phyloP scores from a whole-genome alignment of 441 rosid species.

The Breynia disticha region DNA sequence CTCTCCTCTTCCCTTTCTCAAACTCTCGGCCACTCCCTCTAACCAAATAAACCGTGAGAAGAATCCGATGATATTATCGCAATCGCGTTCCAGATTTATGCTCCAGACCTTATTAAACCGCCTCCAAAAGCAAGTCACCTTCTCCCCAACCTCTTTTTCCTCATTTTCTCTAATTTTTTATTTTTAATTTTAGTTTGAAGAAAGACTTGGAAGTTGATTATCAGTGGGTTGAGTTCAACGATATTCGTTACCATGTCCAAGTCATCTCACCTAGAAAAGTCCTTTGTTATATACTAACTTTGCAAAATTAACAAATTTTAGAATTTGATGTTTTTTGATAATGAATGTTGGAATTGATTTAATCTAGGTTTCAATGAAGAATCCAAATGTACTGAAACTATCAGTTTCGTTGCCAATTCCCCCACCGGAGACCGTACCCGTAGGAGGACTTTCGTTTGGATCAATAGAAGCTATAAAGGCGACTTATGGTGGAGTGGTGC shows the following conservation, averaged over 20 bases:
- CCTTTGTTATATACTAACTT: too few relatives aligned
- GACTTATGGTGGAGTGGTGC: conserved; percentile 59
- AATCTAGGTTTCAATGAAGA: conserved; percentile 76
- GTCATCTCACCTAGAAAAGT: too few relatives aligned
- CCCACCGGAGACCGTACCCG: conserved; percentile 64
- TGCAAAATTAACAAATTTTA: too few relatives aligned
- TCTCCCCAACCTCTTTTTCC: background rate
- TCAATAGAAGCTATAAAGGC: conserved; percentile 89
- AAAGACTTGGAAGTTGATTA: conserved; percentile 79
- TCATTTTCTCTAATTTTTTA: background rate
- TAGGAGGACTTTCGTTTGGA: conserved; percentile 81
- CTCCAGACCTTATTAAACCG: conserved; percentile 71
- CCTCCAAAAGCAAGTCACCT: conserved; percentile 46
- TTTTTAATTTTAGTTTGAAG: conserved; percentile 46
- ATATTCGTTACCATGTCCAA: conserved; percentile 88
- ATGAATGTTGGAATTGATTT: too few relatives aligned
- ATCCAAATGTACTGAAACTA: conserved; percentile 50
- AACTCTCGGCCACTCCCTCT: too few relatives aligned
- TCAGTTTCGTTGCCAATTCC: conserved; percentile 86
- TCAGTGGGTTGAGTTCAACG: conserved; percentile 90
- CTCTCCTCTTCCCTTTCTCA: too few relatives aligned
- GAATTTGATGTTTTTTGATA: too few relatives aligned
- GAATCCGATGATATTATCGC: conserved; percentile 69
- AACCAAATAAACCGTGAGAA: too few relatives aligned
- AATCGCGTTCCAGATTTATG: conserved; percentile 87